phyloP scores from a whole-genome alignment of 2,329 filamentous ascomycete genomes.

The Blastomyces emzantsi region DNA sequence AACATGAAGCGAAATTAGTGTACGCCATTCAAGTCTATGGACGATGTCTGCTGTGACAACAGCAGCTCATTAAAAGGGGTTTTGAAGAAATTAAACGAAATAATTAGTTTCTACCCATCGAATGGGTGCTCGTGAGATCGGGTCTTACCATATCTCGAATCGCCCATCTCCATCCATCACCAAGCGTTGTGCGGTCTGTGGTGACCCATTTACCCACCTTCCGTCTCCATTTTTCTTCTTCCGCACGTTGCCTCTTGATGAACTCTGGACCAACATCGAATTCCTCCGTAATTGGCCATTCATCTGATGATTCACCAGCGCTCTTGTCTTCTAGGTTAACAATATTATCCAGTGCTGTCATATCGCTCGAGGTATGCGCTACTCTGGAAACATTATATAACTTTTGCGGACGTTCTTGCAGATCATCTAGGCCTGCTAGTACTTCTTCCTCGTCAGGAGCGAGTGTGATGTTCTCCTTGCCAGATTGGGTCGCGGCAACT shows the following conservation, averaged over 20 bases:
- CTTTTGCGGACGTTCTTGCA: slow-evolving; percentile 54
- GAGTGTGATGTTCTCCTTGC: slow-evolving; percentile 31
- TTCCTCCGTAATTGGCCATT: slow-evolving; percentile 86
- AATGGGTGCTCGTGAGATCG: slow-evolving; percentile 12
- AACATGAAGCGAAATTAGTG: not conserved
- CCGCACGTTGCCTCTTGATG: slow-evolving; percentile 75
- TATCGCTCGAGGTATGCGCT: slow-evolving; percentile 12
- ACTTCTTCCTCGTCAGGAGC: slow-evolving; percentile 80
- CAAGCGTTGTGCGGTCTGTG: slow-evolving; percentile 39
- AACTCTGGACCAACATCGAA: slow-evolving; percentile 97
- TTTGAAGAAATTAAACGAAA: not conserved
- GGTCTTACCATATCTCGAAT: slow-evolving; percentile 43
- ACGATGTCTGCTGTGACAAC: not conserved
- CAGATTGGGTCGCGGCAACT: slow-evolving; percentile 44
- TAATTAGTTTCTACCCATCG: not conserved
- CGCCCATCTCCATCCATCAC: slow-evolving; percentile 66
- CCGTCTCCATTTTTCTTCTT: slow-evolving; percentile 83
- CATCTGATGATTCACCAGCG: slow-evolving; percentile 47
- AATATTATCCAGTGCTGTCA: slow-evolving; percentile 22
- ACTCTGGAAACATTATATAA: slow-evolving; percentile 15
- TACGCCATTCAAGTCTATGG: slow-evolving; percentile 1
- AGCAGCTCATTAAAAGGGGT: not conserved
- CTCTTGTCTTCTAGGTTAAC: slow-evolving; percentile 33
- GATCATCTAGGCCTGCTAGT: slow-evolving; percentile 88
- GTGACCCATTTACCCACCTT: slow-evolving; percentile 82